Evolutionary conservation across 1,284 basidiomycete species (phyloP).

Genomic region (Cryptococcus maquisensis): DNA sequence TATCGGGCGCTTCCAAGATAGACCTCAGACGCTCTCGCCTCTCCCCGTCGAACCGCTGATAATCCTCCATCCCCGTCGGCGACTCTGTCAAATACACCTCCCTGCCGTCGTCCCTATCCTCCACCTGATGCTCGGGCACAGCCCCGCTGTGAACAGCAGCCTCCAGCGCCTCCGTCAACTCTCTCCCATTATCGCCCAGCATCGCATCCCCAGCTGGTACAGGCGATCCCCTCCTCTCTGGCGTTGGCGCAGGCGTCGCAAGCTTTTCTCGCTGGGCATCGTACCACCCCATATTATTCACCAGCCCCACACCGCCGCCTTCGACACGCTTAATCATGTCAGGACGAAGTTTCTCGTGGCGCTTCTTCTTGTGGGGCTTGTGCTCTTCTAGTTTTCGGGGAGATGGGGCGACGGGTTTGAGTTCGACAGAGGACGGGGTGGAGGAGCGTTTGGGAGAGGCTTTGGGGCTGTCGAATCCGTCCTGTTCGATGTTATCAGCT

Average conservation of each 20-base stretch:
- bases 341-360: constrained; percentile 54
- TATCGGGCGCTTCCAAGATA: too few species aligned
- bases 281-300: constrained; percentile 68
- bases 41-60: too few species aligned
- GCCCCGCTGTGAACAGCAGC: constrained; percentile 8
- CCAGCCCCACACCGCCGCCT: constrained; percentile 69
- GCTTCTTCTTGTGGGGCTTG: constrained; percentile 31
- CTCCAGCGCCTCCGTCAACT: constrained; percentile 7
- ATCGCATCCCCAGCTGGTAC: background rate
- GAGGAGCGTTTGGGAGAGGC: constrained; percentile 9
- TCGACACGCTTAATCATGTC: constrained; percentile 81
- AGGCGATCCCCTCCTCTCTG: background rate
- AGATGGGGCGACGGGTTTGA: constrained; percentile 11
- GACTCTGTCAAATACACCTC: constrained; percentile 9
- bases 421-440: constrained; percentile 21
- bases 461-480: constrained; percentile 3
- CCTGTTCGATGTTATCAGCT: constrained; percentile 3
- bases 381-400: constrained; percentile 9
- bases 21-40: too few species aligned
- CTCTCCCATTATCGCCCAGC: constrained; percentile 1
- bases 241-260: constrained; percentile 15
- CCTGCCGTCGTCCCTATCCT: background rate
- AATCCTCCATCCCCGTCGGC: constrained; percentile 2
- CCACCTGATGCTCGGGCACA: background rate
- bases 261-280: constrained; percentile 22